Conservation (phyloP, 140 eudicot species). For the Flaveria floridana region DNA sequence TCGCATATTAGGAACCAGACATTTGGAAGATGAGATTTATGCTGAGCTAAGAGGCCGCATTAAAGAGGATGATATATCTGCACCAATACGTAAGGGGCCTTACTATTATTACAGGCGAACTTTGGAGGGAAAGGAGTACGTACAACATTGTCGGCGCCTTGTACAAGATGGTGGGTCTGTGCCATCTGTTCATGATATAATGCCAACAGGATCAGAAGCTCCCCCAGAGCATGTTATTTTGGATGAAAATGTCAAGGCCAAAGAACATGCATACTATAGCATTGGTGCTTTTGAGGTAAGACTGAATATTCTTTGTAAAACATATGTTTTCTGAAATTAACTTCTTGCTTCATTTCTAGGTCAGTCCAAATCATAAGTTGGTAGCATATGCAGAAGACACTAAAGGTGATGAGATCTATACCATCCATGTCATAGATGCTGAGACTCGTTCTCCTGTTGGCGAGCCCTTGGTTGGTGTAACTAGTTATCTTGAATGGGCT, state of each 20-base stretch:
- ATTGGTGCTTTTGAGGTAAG: slow-evolving; percentile 71
- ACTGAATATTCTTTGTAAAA: slow-evolving; percentile 3
- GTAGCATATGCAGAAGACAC: slow-evolving; percentile 97
- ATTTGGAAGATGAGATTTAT: slow-evolving; percentile 67
- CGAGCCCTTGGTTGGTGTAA: slow-evolving; percentile 74
- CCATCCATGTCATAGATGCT: slow-evolving; percentile 67
- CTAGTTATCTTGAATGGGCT: slow-evolving; percentile 77
- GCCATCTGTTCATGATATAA: slow-evolving; percentile 61
- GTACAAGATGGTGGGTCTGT: slow-evolving; percentile 39
- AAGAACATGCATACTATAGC: slow-evolving; percentile 60
- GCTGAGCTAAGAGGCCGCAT: slow-evolving; percentile 77
- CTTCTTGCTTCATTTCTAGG: slow-evolving; percentile 41
- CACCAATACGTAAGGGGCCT: slow-evolving; percentile 68
- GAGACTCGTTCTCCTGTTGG: slow-evolving; percentile 67
- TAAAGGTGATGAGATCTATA: slow-evolving; percentile 89
- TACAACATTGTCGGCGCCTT: slow-evolving; percentile 73
- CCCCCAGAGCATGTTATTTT: slow-evolving; percentile 75
- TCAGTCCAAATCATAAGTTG: slow-evolving; percentile 76
- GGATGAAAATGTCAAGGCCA: slow-evolving; percentile 87
- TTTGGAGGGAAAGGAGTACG: slow-evolving; percentile 85
- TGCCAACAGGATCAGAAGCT: slow-evolving; percentile 85
- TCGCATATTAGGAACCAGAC: slow-evolving; percentile 57
- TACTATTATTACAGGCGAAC: slow-evolving; percentile 80
- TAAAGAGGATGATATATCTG: slow-evolving; percentile 87
- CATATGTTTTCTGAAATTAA: slow-evolving; percentile 9